Base-by-base conservation (phyloP, 148 eudicot species). In the Camellia sinensis region DNA sequence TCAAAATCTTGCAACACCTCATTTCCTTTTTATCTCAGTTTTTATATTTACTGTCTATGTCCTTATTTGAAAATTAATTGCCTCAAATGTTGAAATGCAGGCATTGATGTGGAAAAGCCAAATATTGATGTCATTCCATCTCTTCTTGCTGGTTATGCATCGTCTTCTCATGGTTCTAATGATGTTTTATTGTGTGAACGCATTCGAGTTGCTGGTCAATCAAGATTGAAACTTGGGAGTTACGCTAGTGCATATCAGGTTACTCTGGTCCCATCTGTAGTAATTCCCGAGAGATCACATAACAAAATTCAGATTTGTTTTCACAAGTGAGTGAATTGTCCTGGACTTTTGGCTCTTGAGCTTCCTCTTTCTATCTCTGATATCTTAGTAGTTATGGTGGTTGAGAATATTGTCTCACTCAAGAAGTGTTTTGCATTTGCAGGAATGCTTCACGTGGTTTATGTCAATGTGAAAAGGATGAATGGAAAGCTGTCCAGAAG, bases 401-500 rank as follows among this genome's bases (percentile, higher is more conserved):
- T 62, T 72, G 67, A 69, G 61, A 46, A 5, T 70, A 14, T 12
- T 4, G 69, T 56, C 66, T 59, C 37, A 29, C 37, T 29, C 6
- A 8, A 50, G 40, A 62, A 79, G 22, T 44, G 29, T 22, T 71
- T 79, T 87, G 83, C 91, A 95, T 71, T 79, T 87, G 83, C 91
- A 95, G 99, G 85, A 93, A 96, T 87, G 85, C 87, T 81, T 93
- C 98, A 19, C 86, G 73, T 75, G 97, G 87, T 69, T 78, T 87
- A 85, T 96, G 99, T 79, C 95, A 91, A 72, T 96, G 98, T 77
- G 89, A 89, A 83, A 91, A 89, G 74, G 93, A 89, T 88, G 86
- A 88, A 40, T 96, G 98, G 98, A 90, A 80, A 73, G 46, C 86
- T 18, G 67, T 92, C 76, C 91, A 90, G 62, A 93, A 89, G 72